Conservation (phyloP, 768 basidiomycete species). For the Podaxis sp. region DNA sequence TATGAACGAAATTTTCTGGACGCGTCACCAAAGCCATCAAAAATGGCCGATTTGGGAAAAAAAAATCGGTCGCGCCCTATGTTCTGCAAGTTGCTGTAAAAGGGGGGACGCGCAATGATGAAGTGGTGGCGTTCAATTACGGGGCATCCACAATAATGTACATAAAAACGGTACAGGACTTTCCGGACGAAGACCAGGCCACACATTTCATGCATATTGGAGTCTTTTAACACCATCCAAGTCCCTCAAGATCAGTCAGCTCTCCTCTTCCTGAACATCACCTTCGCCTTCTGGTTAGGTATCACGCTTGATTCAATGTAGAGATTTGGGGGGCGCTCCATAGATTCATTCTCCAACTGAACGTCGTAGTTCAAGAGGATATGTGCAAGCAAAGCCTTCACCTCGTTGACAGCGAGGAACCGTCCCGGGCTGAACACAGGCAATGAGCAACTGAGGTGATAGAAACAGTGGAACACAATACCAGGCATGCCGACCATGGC, state of each 20-base stretch:
- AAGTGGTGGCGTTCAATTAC: too few relatives aligned
- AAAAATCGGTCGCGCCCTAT: too few relatives aligned
- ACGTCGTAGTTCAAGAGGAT: constrained; percentile 40
- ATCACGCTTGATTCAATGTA: background rate
- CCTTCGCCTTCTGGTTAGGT: constrained; percentile 7
- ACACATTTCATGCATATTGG: too few relatives aligned
- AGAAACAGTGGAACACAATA: constrained; percentile 4
- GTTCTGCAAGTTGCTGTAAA: too few relatives aligned
- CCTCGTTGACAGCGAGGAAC: constrained; percentile 38
- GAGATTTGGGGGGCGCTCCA: constrained; percentile 2
- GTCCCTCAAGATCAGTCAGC: background rate
- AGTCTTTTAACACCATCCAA: too few relatives aligned
- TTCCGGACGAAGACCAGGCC: too few relatives aligned
- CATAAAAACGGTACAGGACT: too few relatives aligned
- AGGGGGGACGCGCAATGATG: too few relatives aligned
- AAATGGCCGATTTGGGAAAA: too few relatives aligned
- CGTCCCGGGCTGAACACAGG: constrained; percentile 34
- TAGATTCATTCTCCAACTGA: constrained; percentile 19
- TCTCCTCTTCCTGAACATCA: constrained; percentile 16
- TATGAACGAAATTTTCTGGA: too few relatives aligned
- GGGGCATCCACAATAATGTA: too few relatives aligned
- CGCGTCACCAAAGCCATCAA: too few relatives aligned
- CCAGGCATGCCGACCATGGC: constrained; percentile 32
- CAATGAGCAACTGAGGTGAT: background rate
- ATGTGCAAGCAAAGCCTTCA: constrained; percentile 38